Conservation (phyloP, 257 asterid species). For the Solanum bulbocastanum region DNA sequence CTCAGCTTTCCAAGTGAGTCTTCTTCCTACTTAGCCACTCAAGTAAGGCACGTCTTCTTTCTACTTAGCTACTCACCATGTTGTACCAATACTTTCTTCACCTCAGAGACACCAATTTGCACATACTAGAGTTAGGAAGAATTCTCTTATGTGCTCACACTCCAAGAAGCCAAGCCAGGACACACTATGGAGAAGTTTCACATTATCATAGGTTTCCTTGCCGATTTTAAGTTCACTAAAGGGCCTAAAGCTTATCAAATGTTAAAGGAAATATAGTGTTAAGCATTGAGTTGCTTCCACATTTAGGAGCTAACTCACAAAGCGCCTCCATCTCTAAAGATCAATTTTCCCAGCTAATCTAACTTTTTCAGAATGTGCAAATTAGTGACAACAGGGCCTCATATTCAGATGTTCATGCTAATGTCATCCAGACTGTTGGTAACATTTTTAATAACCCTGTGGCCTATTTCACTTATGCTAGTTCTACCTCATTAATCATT, state of each 20-base stretch:
- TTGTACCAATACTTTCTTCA: accelerated
- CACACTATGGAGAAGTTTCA: not conserved
- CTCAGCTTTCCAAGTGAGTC: not conserved
- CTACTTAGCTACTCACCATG: not conserved
- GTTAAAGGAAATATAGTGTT: not conserved
- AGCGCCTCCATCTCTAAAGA: not conserved
- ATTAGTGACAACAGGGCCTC: accelerated
- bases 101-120: accelerated
- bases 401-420: not conserved
- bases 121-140: too few species aligned
- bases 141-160: too few species aligned
- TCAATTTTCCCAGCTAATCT: not conserved
- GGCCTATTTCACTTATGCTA: not conserved
- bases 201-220: not conserved
- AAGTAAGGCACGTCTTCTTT: not conserved
- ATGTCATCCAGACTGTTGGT: not conserved
- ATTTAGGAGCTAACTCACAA: too few species aligned
- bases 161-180: not conserved
- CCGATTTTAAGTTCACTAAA: not conserved
- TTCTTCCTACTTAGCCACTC: not conserved
- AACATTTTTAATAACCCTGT: not conserved
- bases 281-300: too few species aligned
- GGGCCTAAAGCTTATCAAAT: accelerated
- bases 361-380: not conserved
- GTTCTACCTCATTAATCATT: not conserved